phyloP scores from a whole-genome alignment of 306 rosid genomes.

The Corylus avellana region DNA sequence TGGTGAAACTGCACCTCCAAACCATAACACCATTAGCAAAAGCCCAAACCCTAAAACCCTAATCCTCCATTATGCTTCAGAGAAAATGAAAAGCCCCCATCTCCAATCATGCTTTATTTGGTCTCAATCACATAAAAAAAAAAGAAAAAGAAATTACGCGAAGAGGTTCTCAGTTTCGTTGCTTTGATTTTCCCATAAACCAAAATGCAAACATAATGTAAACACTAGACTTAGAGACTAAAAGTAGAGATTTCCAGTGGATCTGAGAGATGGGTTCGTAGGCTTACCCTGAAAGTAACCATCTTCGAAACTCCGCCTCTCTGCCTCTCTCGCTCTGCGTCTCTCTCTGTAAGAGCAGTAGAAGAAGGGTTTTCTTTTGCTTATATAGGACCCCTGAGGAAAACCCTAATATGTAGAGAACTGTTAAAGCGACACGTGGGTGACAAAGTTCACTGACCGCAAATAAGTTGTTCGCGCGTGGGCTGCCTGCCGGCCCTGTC shows the following conservation, averaged over 20 bases:
- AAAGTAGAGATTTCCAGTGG: neutral
- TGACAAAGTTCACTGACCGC: neutral
- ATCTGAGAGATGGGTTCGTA: neutral
- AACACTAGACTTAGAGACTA: neutral
- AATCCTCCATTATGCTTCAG: too few species aligned
- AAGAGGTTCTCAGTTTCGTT: neutral
- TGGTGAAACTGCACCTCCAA: conserved; percentile 67
- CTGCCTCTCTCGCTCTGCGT: conserved; percentile 7
- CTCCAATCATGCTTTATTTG: neutral
- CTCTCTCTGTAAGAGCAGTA: neutral
- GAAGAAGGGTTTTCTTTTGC: conserved; percentile 32
- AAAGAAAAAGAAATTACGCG: neutral
- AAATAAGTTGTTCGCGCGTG: neutral
- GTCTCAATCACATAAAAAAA: too few species aligned
- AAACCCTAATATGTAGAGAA: conserved; percentile 34
- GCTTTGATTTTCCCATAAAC: neutral
- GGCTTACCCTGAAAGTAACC: conserved; percentile 65
- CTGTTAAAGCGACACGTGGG: neutral
- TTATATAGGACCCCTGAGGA: conserved; percentile 26
- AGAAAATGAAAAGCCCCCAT: neutral
- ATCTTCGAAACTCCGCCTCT: conserved; percentile 32
- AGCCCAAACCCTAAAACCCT: neutral
- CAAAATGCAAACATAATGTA: neutral
- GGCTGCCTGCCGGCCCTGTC: neutral
- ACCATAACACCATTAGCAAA: neutral